Evolutionary conservation across 306 rosid species (phyloP).

Genomic region (Cucumis melo): DNA sequence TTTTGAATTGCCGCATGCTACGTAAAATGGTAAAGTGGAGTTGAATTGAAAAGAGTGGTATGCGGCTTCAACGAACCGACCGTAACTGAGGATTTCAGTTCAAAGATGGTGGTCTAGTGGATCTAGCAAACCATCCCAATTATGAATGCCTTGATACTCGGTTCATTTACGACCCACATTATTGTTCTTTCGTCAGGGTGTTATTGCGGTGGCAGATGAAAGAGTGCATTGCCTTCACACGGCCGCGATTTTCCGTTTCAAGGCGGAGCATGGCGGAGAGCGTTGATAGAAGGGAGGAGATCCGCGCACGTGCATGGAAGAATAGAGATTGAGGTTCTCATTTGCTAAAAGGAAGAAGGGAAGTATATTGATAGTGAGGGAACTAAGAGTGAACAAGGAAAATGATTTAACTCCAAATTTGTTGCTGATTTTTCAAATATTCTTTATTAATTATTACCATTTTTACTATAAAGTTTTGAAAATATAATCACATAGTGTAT

Average conservation of each 20-base stretch:
- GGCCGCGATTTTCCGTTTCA: not conserved
- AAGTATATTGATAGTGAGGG: not conserved
- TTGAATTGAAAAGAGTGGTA: constrained; percentile 37
- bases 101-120: constrained; percentile 48
- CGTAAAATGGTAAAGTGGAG: constrained; percentile 28
- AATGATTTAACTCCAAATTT: not conserved
- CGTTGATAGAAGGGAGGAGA: not conserved
- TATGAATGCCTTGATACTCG: constrained; percentile 44
- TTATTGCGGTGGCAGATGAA: not conserved
- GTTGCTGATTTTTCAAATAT: no score
- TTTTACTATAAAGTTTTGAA: no score
- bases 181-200: not conserved
- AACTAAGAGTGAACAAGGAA: not conserved
- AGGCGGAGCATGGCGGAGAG: not conserved
- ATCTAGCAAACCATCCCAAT: constrained; percentile 54
- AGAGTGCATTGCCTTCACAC: not conserved
- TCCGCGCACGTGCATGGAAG: not conserved
- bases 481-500: no score
- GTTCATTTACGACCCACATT: constrained; percentile 32
- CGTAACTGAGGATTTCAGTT: constrained; percentile 48
- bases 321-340: not conserved
- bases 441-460: no score
- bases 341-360: not conserved
- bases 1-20: constrained; percentile 20
- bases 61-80: constrained; percentile 43